phyloP scores from a whole-genome alignment of 2,329 filamentous ascomycete genomes.

The Penicillium nordicum region DNA sequence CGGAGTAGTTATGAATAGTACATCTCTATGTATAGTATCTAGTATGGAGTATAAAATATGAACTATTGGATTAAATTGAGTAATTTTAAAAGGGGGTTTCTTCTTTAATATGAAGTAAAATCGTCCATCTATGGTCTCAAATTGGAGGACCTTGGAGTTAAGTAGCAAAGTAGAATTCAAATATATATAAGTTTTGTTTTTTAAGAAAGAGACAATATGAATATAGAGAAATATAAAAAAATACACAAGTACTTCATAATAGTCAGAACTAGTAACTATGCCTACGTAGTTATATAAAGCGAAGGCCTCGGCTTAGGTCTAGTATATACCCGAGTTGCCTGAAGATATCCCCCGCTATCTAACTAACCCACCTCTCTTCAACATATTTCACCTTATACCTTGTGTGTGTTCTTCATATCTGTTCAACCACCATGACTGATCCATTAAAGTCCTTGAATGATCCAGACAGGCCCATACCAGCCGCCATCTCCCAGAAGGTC shows the following conservation, averaged over 20 bases:
- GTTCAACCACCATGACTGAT: slow-evolving; percentile 29
- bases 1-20: too few relatives aligned
- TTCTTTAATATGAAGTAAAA: not conserved
- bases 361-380: not conserved
- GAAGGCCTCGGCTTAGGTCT: slow-evolving; percentile 10
- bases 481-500: slow-evolving; percentile 59
- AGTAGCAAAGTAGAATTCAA: not conserved
- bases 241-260: too few relatives aligned
- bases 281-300: not conserved
- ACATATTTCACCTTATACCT: not conserved
- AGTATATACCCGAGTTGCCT: slow-evolving; percentile 16
- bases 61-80: not conserved
- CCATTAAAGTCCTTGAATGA: slow-evolving; percentile 35
- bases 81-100: not conserved
- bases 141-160: not conserved
- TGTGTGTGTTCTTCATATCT: not conserved
- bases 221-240: not conserved
- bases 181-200: not conserved
- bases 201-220: not conserved
- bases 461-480: slow-evolving; percentile 28
- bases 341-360: slow-evolving; percentile 5
- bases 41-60: not conserved
- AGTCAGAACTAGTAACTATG: too few relatives aligned
- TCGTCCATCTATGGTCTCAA: not conserved
- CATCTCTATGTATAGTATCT: too few relatives aligned